Percentiles rank a stretch among this genome's conserved stretches.
Conservation (phyloP, 2,329 filamentous ascomycete species). For the Trichoderma asperellum region DNA sequence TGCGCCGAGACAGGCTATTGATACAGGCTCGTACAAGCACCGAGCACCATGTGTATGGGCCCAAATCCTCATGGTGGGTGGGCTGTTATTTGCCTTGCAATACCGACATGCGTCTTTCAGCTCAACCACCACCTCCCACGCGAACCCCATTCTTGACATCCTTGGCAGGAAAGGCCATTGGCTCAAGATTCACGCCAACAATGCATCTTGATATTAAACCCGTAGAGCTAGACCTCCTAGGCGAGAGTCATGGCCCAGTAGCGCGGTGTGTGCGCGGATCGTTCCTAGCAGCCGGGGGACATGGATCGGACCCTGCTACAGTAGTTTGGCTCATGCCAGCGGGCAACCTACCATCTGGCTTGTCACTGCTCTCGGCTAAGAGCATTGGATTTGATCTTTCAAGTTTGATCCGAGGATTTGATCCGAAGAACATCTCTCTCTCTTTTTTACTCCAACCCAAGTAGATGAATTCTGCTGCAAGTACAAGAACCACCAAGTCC, state of each 20-base stretch:
- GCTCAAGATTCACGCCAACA: slow-evolving; percentile 1
- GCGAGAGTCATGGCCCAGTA: background rate
- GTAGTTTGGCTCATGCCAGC: slow-evolving; percentile 1
- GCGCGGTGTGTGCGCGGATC: slow-evolving; percentile 16
- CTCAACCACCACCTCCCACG: slow-evolving; percentile 10
- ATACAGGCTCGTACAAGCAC: background rate
- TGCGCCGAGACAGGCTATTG: background rate
- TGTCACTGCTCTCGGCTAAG: background rate
- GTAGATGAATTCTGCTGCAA: no score
- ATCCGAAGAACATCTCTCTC: background rate
- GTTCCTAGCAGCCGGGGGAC: slow-evolving; percentile 21
- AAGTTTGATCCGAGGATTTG: background rate
- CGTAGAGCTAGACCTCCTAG: background rate
- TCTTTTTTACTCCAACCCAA: background rate
- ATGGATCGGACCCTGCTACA: slow-evolving; percentile 22
- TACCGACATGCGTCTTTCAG: slow-evolving; percentile 11
- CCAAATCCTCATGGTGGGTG: background rate
- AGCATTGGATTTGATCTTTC: background rate
- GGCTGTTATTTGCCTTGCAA: background rate
- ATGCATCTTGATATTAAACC: slow-evolving; percentile 26
- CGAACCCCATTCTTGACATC: background rate
- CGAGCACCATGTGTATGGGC: background rate
- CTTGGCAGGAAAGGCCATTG: slow-evolving; percentile 8
- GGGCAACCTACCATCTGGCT: background rate
- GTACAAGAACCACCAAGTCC: background rate